Evolutionary conservation across 805 yeast genomes (phyloP).

Genomic region (Metschnikowia gruessii): DNA sequence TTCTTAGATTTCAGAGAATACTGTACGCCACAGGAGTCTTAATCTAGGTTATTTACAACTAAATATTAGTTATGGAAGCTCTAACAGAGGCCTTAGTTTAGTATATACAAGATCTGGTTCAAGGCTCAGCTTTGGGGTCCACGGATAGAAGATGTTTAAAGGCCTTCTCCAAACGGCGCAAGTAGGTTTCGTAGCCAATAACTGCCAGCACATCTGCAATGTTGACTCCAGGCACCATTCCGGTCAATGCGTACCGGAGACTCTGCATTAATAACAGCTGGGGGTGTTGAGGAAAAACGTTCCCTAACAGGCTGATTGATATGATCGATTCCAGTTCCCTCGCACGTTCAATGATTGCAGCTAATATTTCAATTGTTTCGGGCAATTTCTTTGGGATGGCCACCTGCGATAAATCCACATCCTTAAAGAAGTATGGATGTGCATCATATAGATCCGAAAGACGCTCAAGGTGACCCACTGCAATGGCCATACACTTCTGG

Average conservation of each 20-base stretch:
- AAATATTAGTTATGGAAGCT: neutral
- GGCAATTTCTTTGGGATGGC: constrained; percentile 13
- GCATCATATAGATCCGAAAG: constrained; percentile 49
- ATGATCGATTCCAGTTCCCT: constrained; percentile 2
- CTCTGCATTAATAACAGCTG: constrained; percentile 12
- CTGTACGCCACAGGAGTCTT: neutral
- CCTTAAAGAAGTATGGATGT: constrained; percentile 50
- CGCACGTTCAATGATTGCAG: constrained; percentile 17
- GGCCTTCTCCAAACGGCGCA: constrained; percentile 14
- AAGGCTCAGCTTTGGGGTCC: neutral
- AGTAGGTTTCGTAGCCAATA: constrained; percentile 40
- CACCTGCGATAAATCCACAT: constrained; percentile 29
- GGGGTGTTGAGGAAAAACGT: constrained; percentile 1
- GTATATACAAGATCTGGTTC: neutral
- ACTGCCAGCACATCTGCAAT: constrained; percentile 55
- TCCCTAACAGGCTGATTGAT: constrained; percentile 3
- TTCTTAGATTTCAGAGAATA: constrained; percentile 32
- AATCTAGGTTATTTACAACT: too few species aligned
- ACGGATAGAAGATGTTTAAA: constrained; percentile 5
- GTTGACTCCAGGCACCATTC: constrained; percentile 65
- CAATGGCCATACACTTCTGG: constrained; percentile 36
- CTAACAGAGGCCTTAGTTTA: neutral
- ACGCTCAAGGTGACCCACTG: constrained; percentile 51
- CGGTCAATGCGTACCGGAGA: constrained; percentile 62
- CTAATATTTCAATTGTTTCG: constrained; percentile 14